Base-by-base conservation (phyloP, 768 basidiomycete genomes). In the Lactarius hengduanensis region DNA sequence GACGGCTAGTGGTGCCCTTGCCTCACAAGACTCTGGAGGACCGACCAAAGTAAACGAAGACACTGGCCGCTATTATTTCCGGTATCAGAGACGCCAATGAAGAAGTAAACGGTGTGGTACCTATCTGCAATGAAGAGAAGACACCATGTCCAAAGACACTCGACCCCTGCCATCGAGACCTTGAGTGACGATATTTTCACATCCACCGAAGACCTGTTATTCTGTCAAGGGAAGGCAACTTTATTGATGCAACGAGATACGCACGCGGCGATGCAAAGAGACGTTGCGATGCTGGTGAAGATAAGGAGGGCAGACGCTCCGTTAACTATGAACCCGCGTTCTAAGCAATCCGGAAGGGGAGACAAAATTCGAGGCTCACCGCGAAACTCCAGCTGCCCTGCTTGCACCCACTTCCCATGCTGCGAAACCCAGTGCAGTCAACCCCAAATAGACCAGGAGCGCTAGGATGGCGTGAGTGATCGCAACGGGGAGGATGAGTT, bases 131-230 rank as follows among this genome's bases (percentile, higher is more conserved):
- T 7, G 80, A 60, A 65, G 81, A 80, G 68, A 85, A 73, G 11
- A 83, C 64, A 8, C 75, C 79, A 8, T n/a, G 84, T 80, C 86
- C 87, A 90, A 20, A 67, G 71, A 69, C 84, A 87, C 72, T 90
- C 89, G 34, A 83, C 73, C 59, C 78, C 71, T 43, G 85, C 78
- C 34, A 76, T 76, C 20, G 82, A 80, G 28, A 79, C 79, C 62
- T 73, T 80, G 45, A 57, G 34, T 74, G 62, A 76, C 69, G 34
- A 82, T 71, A 1, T 78, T 80, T 10, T 77, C 74, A 50, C 81
- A 69, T 50, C 79, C 76, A 64, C 82, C 80, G 66, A 50, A 50
- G 54, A 58, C n/a, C 55, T 68, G n/a, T 41, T 18, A 4, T 22
- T 38, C 18, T 59, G 26, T 60, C 79, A 66, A 81, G 82, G 63